These are phyloP conservation scores for Aspergillus affinis DNA, from an alignment of 495 filamentous ascomycete genomes.

Conservation along the genomic window DNA sequence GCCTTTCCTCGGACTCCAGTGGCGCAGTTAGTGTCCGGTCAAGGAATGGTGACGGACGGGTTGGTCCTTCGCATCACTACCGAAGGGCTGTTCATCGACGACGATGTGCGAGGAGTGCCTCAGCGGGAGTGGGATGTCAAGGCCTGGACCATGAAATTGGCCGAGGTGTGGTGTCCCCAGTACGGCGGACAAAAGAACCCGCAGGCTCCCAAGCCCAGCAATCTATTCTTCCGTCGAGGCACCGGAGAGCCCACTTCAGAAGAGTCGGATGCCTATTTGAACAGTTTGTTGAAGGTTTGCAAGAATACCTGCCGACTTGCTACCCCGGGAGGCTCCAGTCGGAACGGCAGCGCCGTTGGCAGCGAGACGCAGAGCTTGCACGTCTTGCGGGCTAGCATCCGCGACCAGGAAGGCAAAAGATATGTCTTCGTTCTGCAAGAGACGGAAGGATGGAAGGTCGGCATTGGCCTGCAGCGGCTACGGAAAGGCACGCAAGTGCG, in stretches of 20 bases:
- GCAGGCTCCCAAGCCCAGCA: slow-evolving; percentile 25
- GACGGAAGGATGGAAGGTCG: slow-evolving; percentile 91
- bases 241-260: slow-evolving; percentile 52
- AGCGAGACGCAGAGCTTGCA: slow-evolving; percentile 51
- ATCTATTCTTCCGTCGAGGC: slow-evolving; percentile 33
- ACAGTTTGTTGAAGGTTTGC: slow-evolving; percentile 58
- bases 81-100: slow-evolving; percentile 94
- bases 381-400: slow-evolving; percentile 75
- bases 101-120: slow-evolving; percentile 80
- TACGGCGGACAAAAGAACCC: slow-evolving; percentile 24
- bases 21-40: slow-evolving; percentile 74
- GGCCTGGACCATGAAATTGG: slow-evolving; percentile 89
- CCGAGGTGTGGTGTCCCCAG: slow-evolving; percentile 84
- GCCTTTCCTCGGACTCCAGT: slow-evolving; percentile 76
- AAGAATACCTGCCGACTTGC: slow-evolving; percentile 58
- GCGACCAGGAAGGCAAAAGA: slow-evolving; percentile 79
- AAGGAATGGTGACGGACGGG: slow-evolving; percentile 78
- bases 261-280: slow-evolving; percentile 62
- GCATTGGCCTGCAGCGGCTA: slow-evolving; percentile 73
- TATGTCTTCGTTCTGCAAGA: slow-evolving; percentile 82
- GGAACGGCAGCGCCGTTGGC: not conserved
- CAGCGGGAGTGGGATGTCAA: slow-evolving; percentile 98
- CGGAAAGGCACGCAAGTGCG: slow-evolving; percentile 68
- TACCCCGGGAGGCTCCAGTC: slow-evolving; percentile 28
- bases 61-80: slow-evolving; percentile 80